Base-by-base conservation (phyloP, 108 stramenopile genomes). In the Conticribra guillardii region DNA sequence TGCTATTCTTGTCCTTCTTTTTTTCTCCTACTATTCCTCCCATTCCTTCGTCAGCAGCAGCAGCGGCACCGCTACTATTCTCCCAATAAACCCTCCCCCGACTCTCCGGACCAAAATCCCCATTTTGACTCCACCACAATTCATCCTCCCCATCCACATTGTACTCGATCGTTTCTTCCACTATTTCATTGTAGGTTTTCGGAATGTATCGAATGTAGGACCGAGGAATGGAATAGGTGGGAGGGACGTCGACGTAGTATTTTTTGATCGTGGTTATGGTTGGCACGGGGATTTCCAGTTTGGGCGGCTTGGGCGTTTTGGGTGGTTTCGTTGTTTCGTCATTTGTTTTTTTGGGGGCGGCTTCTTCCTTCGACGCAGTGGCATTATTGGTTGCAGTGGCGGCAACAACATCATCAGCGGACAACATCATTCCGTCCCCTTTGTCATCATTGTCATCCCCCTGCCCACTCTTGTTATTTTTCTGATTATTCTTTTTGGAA, bases 91-190 rank as follows among this genome's bases (percentile, higher is more conserved):
- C 61, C 59, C 57, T 69, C 2, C 68, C 48, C 30, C 30, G 52
- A 19, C 58, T 59, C 22, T 54, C 44, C 0, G 82, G 75, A 14
- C 92, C 92, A 66, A 94, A 94, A n/a, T 86, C 81, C 33, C 53
- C 21, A 79, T 91, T 86, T 21, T 80, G 76, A 24, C 56, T 63
- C 54, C 89, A 76, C 93, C 93, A 91, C 4, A 37, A 64, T 65
- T 94, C 90, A 71, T 94, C 93, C 34, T 94, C 93, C 9, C 68
- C 81, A 76, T 91, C 90, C 21, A 74, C 55, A 30, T 89, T 82
- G 74, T 93, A 93, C 64, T 93, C 89, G 0, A 89, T 34, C n/a
- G 31, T 67, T 11, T 71, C 64, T 5, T 77, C 54, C 14, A 82
- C 27, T 14, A 29, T 28, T 65, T 91, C 86, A 48, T 82, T 64